Percentiles rank a stretch among this genome's conserved stretches.
Conservation (phyloP, 768 basidiomycete species). For the Auricularia sp. region DNA sequence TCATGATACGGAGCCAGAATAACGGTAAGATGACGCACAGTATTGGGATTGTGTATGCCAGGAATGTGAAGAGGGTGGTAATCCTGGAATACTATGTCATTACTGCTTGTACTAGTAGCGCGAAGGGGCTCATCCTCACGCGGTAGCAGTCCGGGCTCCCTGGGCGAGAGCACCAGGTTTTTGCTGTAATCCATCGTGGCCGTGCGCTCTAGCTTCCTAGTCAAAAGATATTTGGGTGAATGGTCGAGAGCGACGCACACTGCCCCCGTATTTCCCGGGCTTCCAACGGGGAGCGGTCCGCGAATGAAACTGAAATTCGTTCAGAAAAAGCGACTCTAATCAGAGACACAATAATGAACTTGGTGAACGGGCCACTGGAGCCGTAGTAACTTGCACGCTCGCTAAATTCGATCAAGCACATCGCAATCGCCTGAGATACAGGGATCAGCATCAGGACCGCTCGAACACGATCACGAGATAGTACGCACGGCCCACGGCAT, state of each 20-base stretch:
- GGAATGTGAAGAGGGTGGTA: neutral
- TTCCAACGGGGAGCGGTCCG: conserved; percentile 18
- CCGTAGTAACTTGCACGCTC: conserved; percentile 21
- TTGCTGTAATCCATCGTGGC: neutral
- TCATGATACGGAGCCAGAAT: too few species aligned
- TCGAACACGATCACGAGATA: neutral
- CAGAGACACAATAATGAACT: neutral
- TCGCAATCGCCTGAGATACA: conserved; percentile 14
- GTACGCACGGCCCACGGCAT: conserved; percentile 14
- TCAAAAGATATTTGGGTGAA: too few species aligned
- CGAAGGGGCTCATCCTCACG: conserved; percentile 4
- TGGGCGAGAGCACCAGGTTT: conserved; percentile 19
- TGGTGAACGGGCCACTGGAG: conserved; percentile 9
- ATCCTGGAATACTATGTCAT: neutral
- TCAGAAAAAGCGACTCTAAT: neutral
- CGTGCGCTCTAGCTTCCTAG: too few species aligned
- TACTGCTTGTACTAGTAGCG: neutral
- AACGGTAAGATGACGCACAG: neutral
- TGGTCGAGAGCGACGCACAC: conserved; percentile 16
- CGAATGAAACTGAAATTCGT: conserved; percentile 16
- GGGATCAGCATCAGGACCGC: neutral
- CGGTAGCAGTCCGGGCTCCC: conserved; percentile 17
- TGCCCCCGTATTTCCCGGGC: conserved; percentile 8
- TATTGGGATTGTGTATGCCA: conserved; percentile 20
- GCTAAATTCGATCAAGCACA: conserved; percentile 25